These are phyloP conservation scores for Phyllosticta citriasiana DNA, from an alignment of 2,329 filamentous ascomycete species.

Conservation along the genomic window DNA sequence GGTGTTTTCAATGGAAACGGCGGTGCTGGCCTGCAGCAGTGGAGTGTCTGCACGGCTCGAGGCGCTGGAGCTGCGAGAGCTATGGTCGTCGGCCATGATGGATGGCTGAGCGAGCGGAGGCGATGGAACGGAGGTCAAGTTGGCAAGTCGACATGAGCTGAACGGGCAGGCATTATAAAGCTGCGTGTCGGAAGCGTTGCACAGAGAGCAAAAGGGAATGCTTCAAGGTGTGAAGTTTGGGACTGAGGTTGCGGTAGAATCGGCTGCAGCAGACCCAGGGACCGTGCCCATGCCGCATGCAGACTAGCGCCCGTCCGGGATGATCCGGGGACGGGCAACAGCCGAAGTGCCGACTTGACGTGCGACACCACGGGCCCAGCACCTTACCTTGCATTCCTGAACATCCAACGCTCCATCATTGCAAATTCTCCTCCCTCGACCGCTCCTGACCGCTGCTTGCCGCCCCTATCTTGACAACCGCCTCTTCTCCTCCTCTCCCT, in stretches of 20 bases:
- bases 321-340: neutral
- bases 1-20: slow-evolving; percentile 10
- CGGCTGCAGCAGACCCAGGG: neutral
- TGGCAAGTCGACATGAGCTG: neutral
- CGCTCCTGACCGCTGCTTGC: neutral
- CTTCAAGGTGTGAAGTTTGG: neutral
- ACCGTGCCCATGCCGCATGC: neutral
- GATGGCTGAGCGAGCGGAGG: neutral
- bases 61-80: slow-evolving; percentile 26
- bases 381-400: neutral
- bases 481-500: neutral
- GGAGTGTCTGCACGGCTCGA: slow-evolving; percentile 19
- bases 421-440: neutral
- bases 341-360: neutral
- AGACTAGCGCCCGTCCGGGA: neutral
- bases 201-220: neutral
- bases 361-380: neutral
- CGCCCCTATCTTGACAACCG: neutral
- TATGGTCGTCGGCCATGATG: slow-evolving; percentile 20
- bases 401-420: neutral
- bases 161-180: slow-evolving; percentile 4
- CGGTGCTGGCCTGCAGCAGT: slow-evolving; percentile 14
- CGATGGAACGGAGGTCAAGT: slow-evolving; percentile 2
- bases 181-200: neutral
- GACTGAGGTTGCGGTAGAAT: neutral